phyloP scores from a whole-genome alignment of 306 rosid genomes.

The Vigna mungo region DNA sequence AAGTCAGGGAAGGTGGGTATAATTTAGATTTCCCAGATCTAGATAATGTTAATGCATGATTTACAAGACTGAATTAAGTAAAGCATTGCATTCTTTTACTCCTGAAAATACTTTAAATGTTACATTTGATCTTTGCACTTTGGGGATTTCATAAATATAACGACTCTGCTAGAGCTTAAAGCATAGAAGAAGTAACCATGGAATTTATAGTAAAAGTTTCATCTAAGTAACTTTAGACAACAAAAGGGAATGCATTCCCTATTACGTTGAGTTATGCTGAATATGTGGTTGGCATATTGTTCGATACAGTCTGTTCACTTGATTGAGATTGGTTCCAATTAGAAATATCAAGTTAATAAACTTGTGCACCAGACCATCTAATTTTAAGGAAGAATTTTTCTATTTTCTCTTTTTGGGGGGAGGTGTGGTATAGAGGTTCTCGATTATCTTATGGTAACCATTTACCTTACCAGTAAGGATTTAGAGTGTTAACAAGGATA shows the following conservation, averaged over 20 bases:
- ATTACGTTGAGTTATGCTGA: constrained; percentile 2
- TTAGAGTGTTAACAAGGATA: not conserved
- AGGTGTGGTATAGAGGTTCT: constrained; percentile 2
- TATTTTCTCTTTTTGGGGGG: constrained; percentile 11
- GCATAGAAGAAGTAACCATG: not conserved
- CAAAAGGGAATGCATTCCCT: constrained; percentile 14
- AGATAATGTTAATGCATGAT: constrained; percentile 12
- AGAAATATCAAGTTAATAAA: constrained; percentile 4
- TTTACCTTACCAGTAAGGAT: not conserved
- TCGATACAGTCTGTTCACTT: constrained; percentile 32
- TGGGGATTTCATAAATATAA: constrained; percentile 22
- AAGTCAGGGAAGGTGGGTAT: constrained; percentile 92
- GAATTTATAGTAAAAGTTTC: constrained; percentile 1
- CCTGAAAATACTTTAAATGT: constrained; percentile 21
- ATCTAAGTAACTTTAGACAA: constrained; percentile 3
- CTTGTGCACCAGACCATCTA: constrained; percentile 13
- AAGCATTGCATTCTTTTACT: constrained; percentile 31
- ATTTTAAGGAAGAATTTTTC: not conserved
- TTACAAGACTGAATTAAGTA: constrained; percentile 8
- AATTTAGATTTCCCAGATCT: not conserved
- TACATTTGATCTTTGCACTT: constrained; percentile 17
- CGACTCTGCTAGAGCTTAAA: not conserved
- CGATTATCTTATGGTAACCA: not conserved
- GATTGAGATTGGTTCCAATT: constrained; percentile 4
- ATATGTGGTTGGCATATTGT: constrained; percentile 21